Conservation (phyloP, 2,329 filamentous ascomycete genomes). For the Alternaria rosae region DNA sequence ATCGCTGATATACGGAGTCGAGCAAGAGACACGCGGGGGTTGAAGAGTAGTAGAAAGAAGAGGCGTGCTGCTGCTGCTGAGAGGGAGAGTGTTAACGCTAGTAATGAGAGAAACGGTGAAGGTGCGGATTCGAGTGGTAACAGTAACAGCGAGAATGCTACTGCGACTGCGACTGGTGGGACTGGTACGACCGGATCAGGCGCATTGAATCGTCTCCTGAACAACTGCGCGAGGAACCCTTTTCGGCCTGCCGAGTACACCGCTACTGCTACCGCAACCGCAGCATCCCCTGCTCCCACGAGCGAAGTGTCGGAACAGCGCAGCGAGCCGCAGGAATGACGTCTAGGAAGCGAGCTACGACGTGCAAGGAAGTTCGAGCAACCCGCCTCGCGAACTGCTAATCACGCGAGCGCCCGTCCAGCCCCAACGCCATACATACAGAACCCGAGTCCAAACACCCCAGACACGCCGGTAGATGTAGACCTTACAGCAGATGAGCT, state of each 20-base stretch:
- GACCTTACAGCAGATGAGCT: not conserved
- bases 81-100: not conserved
- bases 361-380: not conserved
- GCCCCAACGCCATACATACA: not conserved
- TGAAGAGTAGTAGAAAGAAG: conserved; percentile 3
- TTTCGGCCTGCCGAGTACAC: not conserved
- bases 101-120: no score
- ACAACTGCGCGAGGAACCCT: not conserved
- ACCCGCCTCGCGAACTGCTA: not conserved
- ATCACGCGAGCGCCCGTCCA: not conserved
- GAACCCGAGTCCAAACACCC: not conserved
- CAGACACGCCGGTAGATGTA: not conserved
- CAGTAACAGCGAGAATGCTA: not conserved
- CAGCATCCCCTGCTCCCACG: not conserved
- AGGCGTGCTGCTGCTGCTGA: not conserved
- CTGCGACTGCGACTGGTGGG: not conserved
- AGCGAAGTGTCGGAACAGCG: not conserved
- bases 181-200: not conserved
- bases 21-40: conserved; percentile 5
- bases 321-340: no score
- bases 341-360: not conserved
- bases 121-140: not conserved
- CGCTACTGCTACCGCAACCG: not conserved
- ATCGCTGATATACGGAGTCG: conserved; percentile 17
- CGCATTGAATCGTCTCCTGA: not conserved